Conservation (phyloP, 805 yeast genomes). For the Yamadazyma laniorum region DNA sequence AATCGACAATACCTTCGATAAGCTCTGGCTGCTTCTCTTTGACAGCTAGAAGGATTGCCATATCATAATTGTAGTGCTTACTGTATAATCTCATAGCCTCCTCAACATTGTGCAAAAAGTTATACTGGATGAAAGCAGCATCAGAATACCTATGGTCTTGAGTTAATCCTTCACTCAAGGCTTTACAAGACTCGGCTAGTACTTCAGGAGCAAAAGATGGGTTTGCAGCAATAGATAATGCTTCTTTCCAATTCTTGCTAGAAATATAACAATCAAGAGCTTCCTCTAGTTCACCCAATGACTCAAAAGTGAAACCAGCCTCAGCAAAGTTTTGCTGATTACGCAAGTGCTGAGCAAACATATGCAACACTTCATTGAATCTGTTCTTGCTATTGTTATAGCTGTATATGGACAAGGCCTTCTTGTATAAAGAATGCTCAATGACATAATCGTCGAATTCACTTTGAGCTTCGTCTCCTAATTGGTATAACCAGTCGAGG, state of each 20-base stretch:
- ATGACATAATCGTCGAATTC: constrained; percentile 71
- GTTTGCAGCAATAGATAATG: constrained; percentile 57
- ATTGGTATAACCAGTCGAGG: constrained; percentile 56
- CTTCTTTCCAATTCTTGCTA: constrained; percentile 84
- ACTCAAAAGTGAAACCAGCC: constrained; percentile 78
- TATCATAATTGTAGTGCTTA: constrained; percentile 69
- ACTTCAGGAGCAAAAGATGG: constrained; percentile 34
- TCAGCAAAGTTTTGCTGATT: constrained; percentile 60
- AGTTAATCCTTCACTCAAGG: constrained; percentile 56
- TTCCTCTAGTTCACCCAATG: constrained; percentile 49
- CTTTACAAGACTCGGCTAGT: constrained; percentile 50
- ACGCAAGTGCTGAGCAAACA: constrained; percentile 63
- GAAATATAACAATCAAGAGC: constrained; percentile 70
- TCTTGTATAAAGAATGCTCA: constrained; percentile 64
- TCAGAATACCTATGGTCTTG: constrained; percentile 73
- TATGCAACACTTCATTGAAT: constrained; percentile 50
- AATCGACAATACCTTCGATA: constrained; percentile 61
- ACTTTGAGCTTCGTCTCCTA: constrained; percentile 35
- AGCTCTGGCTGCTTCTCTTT: constrained; percentile 44
- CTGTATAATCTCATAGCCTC: constrained; percentile 69
- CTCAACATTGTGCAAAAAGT: constrained; percentile 58
- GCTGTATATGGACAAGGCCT: constrained; percentile 63
- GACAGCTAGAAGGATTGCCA: constrained; percentile 66
- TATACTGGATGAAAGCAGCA: constrained; percentile 73
- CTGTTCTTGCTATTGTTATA: constrained; percentile 45